These are phyloP conservation scores for Symbiodinium natans DNA, from an alignment of 73 alveolate species.

Conservation along the genomic window DNA sequence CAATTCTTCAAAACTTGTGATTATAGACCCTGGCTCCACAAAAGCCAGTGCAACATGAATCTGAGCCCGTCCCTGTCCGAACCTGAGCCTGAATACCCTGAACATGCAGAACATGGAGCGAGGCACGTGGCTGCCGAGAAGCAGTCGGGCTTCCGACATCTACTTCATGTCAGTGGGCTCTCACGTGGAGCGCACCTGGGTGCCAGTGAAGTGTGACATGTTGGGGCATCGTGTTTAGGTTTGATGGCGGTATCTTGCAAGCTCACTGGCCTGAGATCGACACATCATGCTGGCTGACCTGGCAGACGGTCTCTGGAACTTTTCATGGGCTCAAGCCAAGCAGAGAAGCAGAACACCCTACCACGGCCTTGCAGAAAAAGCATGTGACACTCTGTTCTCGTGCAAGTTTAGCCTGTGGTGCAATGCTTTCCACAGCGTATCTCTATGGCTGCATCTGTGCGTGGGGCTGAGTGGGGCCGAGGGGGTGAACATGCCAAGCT, in stretches of 20 bases:
- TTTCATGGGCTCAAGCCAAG: neutral
- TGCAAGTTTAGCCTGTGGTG: neutral
- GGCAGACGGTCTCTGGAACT: too few species aligned
- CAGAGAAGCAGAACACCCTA: neutral
- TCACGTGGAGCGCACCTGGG: slow-evolving; percentile 86
- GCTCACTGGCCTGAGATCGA: neutral
- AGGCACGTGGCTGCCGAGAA: slow-evolving; percentile 92
- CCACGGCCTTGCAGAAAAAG: too few species aligned
- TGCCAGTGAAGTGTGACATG: neutral
- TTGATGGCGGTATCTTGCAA: neutral
- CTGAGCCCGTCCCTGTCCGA: neutral
- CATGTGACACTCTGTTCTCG: neutral
- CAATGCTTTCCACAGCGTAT: slow-evolving; percentile 39
- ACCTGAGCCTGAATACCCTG: too few species aligned
- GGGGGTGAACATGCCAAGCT: neutral
- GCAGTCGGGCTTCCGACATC: slow-evolving; percentile 91
- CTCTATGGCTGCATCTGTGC: slow-evolving; percentile 66
- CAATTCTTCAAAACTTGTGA: too few species aligned
- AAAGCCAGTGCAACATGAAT: neutral
- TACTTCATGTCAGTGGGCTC: slow-evolving; percentile 75
- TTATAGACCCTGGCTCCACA: too few species aligned
- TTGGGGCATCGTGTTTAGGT: neutral
- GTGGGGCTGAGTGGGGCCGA: neutral
- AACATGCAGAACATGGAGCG: neutral
- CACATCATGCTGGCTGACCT: neutral